phyloP scores from a whole-genome alignment of 352 stramenopile species.

The Phytophthora fragariae region DNA sequence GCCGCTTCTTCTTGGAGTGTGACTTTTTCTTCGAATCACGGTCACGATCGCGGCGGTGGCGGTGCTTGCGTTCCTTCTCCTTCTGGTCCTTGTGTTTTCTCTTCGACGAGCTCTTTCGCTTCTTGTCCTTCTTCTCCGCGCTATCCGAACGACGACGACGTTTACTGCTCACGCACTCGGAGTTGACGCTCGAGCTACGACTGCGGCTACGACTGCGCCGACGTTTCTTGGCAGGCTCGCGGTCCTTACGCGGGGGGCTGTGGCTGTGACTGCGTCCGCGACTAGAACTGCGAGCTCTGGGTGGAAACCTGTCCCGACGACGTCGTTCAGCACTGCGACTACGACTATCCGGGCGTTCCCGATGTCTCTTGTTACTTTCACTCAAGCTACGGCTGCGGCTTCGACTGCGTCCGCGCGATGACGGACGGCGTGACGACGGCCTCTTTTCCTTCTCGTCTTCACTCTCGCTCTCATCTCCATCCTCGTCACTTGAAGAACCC shows the following conservation, averaged over 20 bases:
- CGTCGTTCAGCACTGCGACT: constrained; percentile 17
- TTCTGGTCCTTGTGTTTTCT: constrained; percentile 61
- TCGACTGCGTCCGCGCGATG: constrained; percentile 40
- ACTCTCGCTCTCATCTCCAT: constrained; percentile 46
- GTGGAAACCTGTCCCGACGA: constrained; percentile 25
- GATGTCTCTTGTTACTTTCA: constrained; percentile 23
- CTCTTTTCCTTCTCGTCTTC: constrained; percentile 30
- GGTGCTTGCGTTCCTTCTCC: constrained; percentile 53
- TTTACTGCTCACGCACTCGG: constrained; percentile 21
- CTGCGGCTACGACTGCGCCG: constrained; percentile 29
- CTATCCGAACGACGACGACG: constrained; percentile 26
- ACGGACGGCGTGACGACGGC: constrained; percentile 24
- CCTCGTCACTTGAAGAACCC: constrained; percentile 61
- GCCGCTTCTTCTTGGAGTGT: constrained; percentile 38
- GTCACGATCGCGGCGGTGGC: constrained; percentile 25
- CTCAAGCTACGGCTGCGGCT: constrained; percentile 38
- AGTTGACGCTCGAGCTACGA: constrained; percentile 27
- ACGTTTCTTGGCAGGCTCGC: constrained; percentile 22
- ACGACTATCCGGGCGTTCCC: constrained; percentile 22
- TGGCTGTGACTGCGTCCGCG: constrained; percentile 24
- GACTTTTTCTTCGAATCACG: constrained; percentile 35
- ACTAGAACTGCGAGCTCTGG: constrained; percentile 35
- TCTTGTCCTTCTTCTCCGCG: constrained; percentile 47
- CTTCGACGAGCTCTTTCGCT: constrained; percentile 38
- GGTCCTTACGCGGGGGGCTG: constrained; percentile 20